Conservation (phyloP, 768 basidiomycete species). For the Melanogaster broomeanus region DNA sequence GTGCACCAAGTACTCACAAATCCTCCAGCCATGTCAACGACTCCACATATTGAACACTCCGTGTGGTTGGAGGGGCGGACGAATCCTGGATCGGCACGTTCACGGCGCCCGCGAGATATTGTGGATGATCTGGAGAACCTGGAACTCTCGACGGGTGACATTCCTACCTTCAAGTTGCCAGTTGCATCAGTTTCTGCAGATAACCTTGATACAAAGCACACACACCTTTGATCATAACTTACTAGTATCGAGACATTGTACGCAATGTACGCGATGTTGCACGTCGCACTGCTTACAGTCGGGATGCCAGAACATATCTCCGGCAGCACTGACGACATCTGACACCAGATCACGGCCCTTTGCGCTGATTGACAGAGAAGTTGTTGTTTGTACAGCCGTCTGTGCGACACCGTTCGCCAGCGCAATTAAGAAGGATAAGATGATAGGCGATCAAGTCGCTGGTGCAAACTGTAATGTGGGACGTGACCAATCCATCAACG, state of each 20-base stretch:
- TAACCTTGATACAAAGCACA: not conserved
- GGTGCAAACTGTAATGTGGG: slow-evolving; percentile 41
- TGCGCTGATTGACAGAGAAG: slow-evolving; percentile 39
- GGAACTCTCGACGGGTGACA: not conserved
- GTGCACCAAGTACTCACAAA: slow-evolving; percentile 34
- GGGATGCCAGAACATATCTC: slow-evolving; percentile 46
- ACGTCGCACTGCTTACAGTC: slow-evolving; percentile 22
- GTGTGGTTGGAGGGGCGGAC: slow-evolving; percentile 2
- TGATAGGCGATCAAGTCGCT: slow-evolving; percentile 51
- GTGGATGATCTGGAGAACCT: not conserved
- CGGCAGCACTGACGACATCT: slow-evolving; percentile 30
- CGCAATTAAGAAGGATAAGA: slow-evolving; percentile 48
- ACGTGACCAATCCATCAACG: not conserved
- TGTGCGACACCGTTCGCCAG: slow-evolving; percentile 43
- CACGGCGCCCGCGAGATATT: not conserved
- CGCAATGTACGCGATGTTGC: slow-evolving; percentile 19
- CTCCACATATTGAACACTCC: slow-evolving; percentile 37
- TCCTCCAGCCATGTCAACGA: slow-evolving; percentile 50
- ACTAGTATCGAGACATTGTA: slow-evolving; percentile 9
- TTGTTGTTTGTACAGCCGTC: slow-evolving; percentile 40
- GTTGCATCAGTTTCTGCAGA: not conserved
- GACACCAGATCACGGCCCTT: slow-evolving; percentile 36
- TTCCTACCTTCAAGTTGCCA: not conserved
- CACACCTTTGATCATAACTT: slow-evolving; percentile 2
- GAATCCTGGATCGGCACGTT: not conserved